Base-by-base conservation (phyloP, 2,329 filamentous ascomycete species). In the Pseudogymnoascus sp. region DNA sequence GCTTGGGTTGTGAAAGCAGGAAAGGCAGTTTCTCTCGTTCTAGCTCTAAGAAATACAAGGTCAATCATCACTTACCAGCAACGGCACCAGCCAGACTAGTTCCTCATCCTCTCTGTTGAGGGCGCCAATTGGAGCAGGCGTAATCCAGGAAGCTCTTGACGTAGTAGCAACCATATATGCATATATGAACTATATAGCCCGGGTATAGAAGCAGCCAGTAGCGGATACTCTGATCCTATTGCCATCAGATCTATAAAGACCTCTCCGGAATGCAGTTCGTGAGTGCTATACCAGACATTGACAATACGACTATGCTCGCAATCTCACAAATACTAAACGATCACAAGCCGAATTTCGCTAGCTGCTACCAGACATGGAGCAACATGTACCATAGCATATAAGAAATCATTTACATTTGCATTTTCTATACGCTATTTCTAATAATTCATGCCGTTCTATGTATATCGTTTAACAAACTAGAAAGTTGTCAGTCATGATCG, bases 1-100 rank as follows among this genome's bases (percentile, higher is more conserved):
- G 25, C 45, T 69, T 16, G 60, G 60, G 16, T 55, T 63, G 25
- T 63, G n/a, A 63, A 9, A 22, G 25, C 11, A 23, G 39, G 25
- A 45, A 45, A 14, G 41, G 2, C 12, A 4, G 11, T 14, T 45
- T 12, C 19, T 45, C 4, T 45, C 14, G 11, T 45, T 45, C 22
- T 45, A 14, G 41, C 41, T 55, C 14, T 16, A 12, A 4, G 11
- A 33, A 58, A 58, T 16, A 58, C 16, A 7, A 28, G 5, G 2
- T 35, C 8, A 58, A 58, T 45, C 41, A 14, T 23, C 41, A 4
- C 22, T 41, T 41, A 6, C 4, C 38, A 22, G 38, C 8, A 41
- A 9, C 8, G 2, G 16, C 38, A 41, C 8, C 8, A 41, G 16
- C 4, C 16, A 41, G 14, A 16, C 2, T 41, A 11, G 6, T 41